Conservation (phyloP, 176 grass and related monocot species). For the Lolium perenne region DNA sequence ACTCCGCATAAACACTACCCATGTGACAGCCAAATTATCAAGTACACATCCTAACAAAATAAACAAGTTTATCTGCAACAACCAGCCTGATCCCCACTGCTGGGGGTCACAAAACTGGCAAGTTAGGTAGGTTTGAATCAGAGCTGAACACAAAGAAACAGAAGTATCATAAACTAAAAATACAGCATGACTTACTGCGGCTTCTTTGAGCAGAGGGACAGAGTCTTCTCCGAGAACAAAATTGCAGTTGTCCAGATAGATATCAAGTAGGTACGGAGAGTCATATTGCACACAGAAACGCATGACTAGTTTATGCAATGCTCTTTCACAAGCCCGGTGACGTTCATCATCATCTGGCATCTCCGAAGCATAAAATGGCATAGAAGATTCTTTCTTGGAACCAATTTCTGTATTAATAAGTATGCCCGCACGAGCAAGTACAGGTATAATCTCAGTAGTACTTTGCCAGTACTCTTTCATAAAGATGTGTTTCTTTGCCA, state of each 20-base stretch:
- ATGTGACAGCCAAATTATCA: slow-evolving; percentile 25
- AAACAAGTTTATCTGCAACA: slow-evolving; percentile 16
- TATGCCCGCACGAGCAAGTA: slow-evolving; percentile 79
- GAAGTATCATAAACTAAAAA: slow-evolving; percentile 44
- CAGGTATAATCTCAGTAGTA: slow-evolving; percentile 64
- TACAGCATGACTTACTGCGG: slow-evolving; percentile 66
- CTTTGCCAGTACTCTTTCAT: slow-evolving; percentile 85
- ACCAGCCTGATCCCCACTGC: slow-evolving; percentile 19
- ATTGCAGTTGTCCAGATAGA: slow-evolving; percentile 88
- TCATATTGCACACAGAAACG: slow-evolving; percentile 78
- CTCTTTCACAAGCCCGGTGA: slow-evolving; percentile 36
- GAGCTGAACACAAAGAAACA: slow-evolving; percentile 1
- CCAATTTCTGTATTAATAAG: slow-evolving; percentile 52
- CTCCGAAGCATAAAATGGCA: slow-evolving; percentile 51
- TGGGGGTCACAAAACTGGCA: neutral
- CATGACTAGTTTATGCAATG: slow-evolving; percentile 76
- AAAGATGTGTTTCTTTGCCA: slow-evolving; percentile 83
- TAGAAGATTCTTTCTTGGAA: slow-evolving; percentile 48
- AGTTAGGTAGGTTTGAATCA: slow-evolving; percentile 29
- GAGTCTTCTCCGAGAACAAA: slow-evolving; percentile 63
- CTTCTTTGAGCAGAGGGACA: slow-evolving; percentile 57
- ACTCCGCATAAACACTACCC: slow-evolving; percentile 5
- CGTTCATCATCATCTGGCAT: slow-evolving; percentile 44
- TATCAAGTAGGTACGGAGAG: slow-evolving; percentile 76
- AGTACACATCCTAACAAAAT: slow-evolving; percentile 17